These are phyloP conservation scores for Peribolospora baueri DNA, from an alignment of 768 basidiomycete genomes.

Conservation along the genomic window DNA sequence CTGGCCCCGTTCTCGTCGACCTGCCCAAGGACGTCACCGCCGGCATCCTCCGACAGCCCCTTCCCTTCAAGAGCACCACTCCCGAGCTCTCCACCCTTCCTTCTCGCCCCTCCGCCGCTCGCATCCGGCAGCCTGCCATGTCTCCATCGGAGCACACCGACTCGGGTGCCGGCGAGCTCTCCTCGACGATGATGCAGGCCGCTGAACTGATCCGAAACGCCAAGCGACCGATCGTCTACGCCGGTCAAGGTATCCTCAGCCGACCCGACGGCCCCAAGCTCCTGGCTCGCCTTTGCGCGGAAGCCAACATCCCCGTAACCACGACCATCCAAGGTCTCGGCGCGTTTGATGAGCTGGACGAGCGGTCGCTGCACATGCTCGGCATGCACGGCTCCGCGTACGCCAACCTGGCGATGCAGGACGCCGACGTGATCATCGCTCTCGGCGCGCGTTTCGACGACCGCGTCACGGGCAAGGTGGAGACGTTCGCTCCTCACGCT, in stretches of 20 bases:
- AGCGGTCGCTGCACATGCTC: slow-evolving; percentile 74
- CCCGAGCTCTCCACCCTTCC: slow-evolving; percentile 37
- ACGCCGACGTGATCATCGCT: slow-evolving; percentile 91
- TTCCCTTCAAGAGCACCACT: slow-evolving; percentile 65
- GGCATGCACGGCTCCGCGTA: slow-evolving; percentile 98
- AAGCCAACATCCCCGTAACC: slow-evolving; percentile 87
- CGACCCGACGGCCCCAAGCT: slow-evolving; percentile 59
- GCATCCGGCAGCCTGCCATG: slow-evolving; percentile 13
- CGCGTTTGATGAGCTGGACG: slow-evolving; percentile 70
- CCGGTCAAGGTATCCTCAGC: slow-evolving; percentile 69
- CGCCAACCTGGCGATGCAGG: slow-evolving; percentile 92
- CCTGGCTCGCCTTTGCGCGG: slow-evolving; percentile 46
- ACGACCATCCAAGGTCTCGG: slow-evolving; percentile 92
- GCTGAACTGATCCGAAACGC: slow-evolving; percentile 79
- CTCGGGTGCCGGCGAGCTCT: slow-evolving; percentile 4
- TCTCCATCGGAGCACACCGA: slow-evolving; percentile 6
- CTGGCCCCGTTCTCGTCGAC: slow-evolving; percentile 93
- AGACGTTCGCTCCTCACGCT: slow-evolving; percentile 72
- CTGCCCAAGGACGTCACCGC: slow-evolving; percentile 98
- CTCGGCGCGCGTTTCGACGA: slow-evolving; percentile 93
- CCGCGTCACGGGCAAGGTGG: slow-evolving; percentile 79
- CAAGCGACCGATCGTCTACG: slow-evolving; percentile 73
- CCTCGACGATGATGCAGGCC: slow-evolving; percentile 30
- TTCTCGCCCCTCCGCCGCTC: slow-evolving; percentile 19
- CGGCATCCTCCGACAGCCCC: slow-evolving; percentile 55